Percentiles rank a stretch among this genome's conserved stretches.
Evolutionary conservation across 2,329 filamentous ascomycete species (phyloP).

Genomic region (Pseudogymnoascus sp.): DNA sequence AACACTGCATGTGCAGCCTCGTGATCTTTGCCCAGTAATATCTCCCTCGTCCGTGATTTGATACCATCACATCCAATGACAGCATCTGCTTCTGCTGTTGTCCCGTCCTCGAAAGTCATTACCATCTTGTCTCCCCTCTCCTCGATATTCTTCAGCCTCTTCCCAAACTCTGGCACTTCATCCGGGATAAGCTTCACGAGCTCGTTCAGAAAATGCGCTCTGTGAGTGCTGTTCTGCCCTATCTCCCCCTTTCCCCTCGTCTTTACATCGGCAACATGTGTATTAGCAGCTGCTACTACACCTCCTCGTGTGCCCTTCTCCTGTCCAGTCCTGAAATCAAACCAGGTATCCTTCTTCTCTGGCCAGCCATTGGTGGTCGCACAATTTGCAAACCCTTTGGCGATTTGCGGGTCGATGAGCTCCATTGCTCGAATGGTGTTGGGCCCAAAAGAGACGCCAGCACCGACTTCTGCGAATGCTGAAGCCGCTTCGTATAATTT

Average conservation of each 20-base stretch:
- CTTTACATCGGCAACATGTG: constrained; percentile 6
- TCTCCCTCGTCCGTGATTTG: constrained; percentile 43
- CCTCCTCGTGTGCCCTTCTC: background rate
- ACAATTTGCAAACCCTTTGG: constrained; percentile 19
- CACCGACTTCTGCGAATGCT: constrained; percentile 27
- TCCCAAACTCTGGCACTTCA: constrained; percentile 27
- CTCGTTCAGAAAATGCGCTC: constrained; percentile 26
- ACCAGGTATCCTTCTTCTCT: constrained; percentile 21
- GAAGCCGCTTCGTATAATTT: constrained; percentile 25
- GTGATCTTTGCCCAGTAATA: constrained; percentile 39
- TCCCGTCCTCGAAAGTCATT: constrained; percentile 37
- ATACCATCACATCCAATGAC: constrained; percentile 58
- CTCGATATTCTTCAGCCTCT: constrained; percentile 28
- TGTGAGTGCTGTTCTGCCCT: constrained; percentile 23
- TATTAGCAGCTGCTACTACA: background rate
- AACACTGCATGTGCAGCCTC: constrained; percentile 31
- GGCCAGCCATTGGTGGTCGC: constrained; percentile 20
- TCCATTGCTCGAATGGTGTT: constrained; percentile 25
- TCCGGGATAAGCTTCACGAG: constrained; percentile 31
- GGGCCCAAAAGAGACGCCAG: constrained; percentile 25
- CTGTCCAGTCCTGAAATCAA: constrained; percentile 22
- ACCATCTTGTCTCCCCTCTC: constrained; percentile 21
- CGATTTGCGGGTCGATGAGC: constrained; percentile 23
- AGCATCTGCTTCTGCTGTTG: constrained; percentile 33
- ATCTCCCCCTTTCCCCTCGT: constrained; percentile 6